phyloP scores from a whole-genome alignment of 1,284 basidiomycete genomes.

The Ceratobasidium sp. region DNA sequence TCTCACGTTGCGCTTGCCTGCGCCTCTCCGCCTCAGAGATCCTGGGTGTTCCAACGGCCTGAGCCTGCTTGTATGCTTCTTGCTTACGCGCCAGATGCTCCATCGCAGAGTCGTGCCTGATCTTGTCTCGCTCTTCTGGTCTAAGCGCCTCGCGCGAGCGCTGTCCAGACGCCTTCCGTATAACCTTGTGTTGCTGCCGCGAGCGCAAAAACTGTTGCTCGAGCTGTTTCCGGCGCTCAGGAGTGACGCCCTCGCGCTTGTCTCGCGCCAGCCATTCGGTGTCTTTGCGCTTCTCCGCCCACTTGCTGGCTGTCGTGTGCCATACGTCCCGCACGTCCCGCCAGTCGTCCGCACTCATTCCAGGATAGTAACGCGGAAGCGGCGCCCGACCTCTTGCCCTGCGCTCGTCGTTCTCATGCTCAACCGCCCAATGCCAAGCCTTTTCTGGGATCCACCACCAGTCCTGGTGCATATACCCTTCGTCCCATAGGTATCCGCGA shows the following conservation, averaged over 20 bases:
- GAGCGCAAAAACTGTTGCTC: constrained; percentile 25
- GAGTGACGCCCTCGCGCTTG: constrained; percentile 22
- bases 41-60: not conserved
- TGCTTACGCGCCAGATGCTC: constrained; percentile 15
- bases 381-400: constrained; percentile 21
- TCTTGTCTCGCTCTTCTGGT: constrained; percentile 24
- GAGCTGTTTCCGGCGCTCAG: constrained; percentile 2
- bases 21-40: constrained; percentile 26
- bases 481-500: constrained; percentile 27
- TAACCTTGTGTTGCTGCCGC: constrained; percentile 33
- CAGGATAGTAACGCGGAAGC: constrained; percentile 17
- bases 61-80: constrained; percentile 8
- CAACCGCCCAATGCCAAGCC: constrained; percentile 33
- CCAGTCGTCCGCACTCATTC: constrained; percentile 39
- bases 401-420: constrained; percentile 36
- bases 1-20: not conserved
- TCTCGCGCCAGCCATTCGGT: constrained; percentile 25
- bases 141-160: constrained; percentile 20
- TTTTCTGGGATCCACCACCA: constrained; percentile 29
- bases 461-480: constrained; percentile 32
- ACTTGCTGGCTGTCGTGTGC: constrained; percentile 39
- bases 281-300: constrained; percentile 36
- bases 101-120: constrained; percentile 27
- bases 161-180: constrained; percentile 20
- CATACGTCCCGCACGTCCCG: constrained; percentile 36